Conservation (phyloP, 148 eudicot species). For the Pouteria glomerata region DNA sequence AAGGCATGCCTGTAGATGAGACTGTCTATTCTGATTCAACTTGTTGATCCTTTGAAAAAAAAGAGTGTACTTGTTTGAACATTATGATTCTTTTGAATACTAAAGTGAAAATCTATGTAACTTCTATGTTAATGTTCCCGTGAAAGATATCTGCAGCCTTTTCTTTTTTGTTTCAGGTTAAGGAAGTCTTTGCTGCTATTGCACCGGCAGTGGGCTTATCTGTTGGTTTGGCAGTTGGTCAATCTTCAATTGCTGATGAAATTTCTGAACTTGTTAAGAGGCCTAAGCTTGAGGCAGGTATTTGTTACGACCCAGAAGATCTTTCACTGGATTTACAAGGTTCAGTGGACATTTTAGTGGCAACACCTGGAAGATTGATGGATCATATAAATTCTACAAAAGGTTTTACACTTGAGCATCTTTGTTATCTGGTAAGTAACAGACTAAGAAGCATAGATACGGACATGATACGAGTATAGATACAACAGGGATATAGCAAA, state of each 20-base stretch:
- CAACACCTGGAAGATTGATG: conserved; percentile 97
- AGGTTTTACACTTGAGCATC: conserved; percentile 92
- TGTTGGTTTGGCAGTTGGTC: conserved; percentile 94
- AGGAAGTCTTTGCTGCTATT: conserved; percentile 73
- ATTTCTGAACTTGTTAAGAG: conserved; percentile 60
- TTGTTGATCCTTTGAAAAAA: background rate
- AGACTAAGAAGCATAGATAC: too few species aligned
- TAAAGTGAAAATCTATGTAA: background rate
- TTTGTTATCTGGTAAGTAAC: conserved; percentile 73
- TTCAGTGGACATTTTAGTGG: conserved; percentile 87
- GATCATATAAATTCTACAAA: conserved; percentile 80
- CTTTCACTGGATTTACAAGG: conserved; percentile 39
- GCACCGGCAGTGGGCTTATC: conserved; percentile 93
- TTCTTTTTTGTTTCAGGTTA: conserved; percentile 51
- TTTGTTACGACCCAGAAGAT: conserved; percentile 73
- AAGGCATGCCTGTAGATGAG: too few species aligned
- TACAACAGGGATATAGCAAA: too few species aligned
- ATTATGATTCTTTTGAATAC: too few species aligned
- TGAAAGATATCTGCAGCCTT: background rate
- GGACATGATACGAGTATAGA: too few species aligned
- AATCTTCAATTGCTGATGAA: conserved; percentile 86
- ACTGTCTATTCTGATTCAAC: too few species aligned
- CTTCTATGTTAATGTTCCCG: background rate
- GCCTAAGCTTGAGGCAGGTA: conserved; percentile 52
- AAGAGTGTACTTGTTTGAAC: background rate